Evolutionary conservation across 23 red algal species (phyloP).

Genomic region (Gracilaria gracilis): DNA sequence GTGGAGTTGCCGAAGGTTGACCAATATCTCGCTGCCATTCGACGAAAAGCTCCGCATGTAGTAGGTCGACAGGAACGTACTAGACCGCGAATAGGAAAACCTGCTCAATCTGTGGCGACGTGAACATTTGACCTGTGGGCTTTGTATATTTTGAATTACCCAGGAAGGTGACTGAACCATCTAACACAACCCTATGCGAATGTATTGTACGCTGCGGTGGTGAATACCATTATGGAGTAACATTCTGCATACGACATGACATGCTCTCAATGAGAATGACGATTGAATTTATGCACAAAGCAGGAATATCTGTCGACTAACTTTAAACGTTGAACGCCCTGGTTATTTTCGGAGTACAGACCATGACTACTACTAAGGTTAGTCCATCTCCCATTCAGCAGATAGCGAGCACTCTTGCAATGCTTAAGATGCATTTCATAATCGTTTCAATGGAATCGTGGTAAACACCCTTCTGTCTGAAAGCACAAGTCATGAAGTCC

Average conservation of each 20-base stretch:
- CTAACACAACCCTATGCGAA: background rate
- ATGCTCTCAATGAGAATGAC: background rate
- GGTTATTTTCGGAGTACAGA: no score
- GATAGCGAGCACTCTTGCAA: no score
- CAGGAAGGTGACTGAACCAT: background rate
- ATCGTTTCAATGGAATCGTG: no score
- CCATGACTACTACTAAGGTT: no score
- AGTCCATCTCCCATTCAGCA: no score
- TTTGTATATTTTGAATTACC: background rate
- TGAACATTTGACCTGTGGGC: background rate
- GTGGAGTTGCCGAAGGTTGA: conserved; percentile 24
- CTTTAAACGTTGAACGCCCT: no score
- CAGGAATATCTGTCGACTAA: no score
- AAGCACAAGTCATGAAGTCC: no score
- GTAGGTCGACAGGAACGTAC: conserved; percentile 4
- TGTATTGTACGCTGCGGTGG: background rate
- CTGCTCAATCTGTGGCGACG: conserved; percentile 9
- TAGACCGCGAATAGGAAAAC: conserved; percentile 11
- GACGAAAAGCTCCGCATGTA: conserved; percentile 37
- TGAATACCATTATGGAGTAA: background rate
- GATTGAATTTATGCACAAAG: background rate
- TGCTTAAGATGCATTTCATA: no score
- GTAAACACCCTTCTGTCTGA: no score
- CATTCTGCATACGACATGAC: background rate
- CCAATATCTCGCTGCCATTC: conserved; percentile 4